These are phyloP conservation scores for Cytospora piceae DNA, from an alignment of 2,329 filamentous ascomycete genomes.

Conservation along the genomic window DNA sequence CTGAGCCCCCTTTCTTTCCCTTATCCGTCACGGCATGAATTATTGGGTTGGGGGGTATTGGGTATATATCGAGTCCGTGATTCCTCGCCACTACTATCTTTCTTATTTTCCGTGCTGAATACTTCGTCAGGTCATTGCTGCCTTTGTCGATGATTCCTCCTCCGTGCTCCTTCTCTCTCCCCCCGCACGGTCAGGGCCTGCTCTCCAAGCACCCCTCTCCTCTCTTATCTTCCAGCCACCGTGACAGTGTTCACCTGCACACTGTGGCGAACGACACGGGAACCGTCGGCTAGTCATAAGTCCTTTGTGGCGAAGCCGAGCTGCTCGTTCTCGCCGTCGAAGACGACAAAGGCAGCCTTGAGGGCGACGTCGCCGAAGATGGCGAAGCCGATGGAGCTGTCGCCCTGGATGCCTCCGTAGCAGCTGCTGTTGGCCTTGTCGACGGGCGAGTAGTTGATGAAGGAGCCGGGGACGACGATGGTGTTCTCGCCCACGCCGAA, in stretches of 20 bases:
- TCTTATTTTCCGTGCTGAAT: neutral
- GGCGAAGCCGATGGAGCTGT: slow-evolving; percentile 35
- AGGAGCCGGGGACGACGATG: slow-evolving; percentile 42
- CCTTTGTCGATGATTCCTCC: neutral
- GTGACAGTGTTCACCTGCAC: slow-evolving; percentile 25
- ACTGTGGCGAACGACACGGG: slow-evolving; percentile 16
- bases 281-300: slow-evolving; percentile 26
- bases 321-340: slow-evolving; percentile 42
- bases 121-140: slow-evolving; percentile 2
- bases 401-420: slow-evolving; percentile 43
- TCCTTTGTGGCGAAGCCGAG: slow-evolving; percentile 47
- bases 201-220: neutral
- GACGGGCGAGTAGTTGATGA: slow-evolving; percentile 42
- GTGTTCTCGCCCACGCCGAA: slow-evolving; percentile 41
- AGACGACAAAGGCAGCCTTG: slow-evolving; percentile 41
- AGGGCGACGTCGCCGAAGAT: slow-evolving; percentile 40
- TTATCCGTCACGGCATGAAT: neutral
- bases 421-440: slow-evolving; percentile 36
- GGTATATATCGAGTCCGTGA: slow-evolving; percentile 3
- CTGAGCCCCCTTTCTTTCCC: neutral
- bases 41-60: neutral
- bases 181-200: neutral
- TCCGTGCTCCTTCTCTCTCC: neutral
- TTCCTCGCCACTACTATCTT: neutral
- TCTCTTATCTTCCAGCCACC: neutral